Base-by-base conservation (phyloP, 1,139 yeast genomes). In the Blastobotrys serpentis region DNA sequence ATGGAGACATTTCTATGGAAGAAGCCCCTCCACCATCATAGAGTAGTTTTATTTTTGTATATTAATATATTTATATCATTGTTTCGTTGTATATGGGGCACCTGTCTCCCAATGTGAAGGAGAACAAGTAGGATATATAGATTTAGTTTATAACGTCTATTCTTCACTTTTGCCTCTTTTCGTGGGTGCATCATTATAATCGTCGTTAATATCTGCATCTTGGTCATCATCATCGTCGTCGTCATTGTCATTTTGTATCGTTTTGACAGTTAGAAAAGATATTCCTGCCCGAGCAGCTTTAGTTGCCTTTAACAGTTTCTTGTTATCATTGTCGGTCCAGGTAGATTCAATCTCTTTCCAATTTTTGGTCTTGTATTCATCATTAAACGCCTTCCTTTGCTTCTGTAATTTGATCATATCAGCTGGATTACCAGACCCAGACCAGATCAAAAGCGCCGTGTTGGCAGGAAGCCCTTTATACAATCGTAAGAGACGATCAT, bases 341-440 rank as follows among this genome's bases (percentile, higher is more conserved):
- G 64, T 63, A 14, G 71, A 71, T 48, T 76, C 77, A 18, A 74
- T 67, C 8, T 71, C 81, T 44, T 63, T 71, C 66, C 66, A 74
- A 48, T 60, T 73, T 51, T 67, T 74, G 57, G 56, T 75, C 64
- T 56, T 68, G 68, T 62, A 77, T 55, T 67, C 78, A 56, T 52
- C 60, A 54, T 72, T 75, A 63, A 66, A 78, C 53, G 59, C 64
- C 54, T 57, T 62, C 50, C 69, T 76, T 63, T 54, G 65, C 57
- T 52, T 62, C 53, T 77, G 79, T 43, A 87, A 68, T 43, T 70
- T 64, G 13, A 66, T 62, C 78, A 83, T 74, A 41, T 72, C 76
- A 16, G 73, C 62, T 2, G 84, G 80, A 56, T 81, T 78, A 1
- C 90, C 89, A 48, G 77, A 72, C 1, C 85, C 86, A 0, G 88